Base-by-base conservation (phyloP, 2,329 filamentous ascomycete genomes). In the Exophiala oligosperma region DNA sequence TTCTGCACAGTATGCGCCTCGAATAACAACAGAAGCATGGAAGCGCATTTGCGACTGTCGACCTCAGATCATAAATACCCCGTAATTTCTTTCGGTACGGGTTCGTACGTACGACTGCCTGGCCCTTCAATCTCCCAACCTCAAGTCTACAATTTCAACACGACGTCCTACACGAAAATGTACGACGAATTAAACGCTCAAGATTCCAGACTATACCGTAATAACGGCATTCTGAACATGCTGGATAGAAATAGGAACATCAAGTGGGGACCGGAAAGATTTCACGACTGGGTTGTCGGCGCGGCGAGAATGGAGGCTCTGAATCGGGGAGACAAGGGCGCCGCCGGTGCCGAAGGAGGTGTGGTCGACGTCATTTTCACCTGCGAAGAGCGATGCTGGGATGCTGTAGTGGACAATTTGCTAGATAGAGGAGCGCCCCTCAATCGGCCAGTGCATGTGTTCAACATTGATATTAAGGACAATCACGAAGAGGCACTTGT, bases 11-110 rank as follows among this genome's bases (percentile, higher is more conserved):
- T 99, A n/a, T 99, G 94, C 76, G 94, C 94, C 6, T 96, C 92
- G 70, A 99, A 99, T 70, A 92, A 99, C 74, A 99, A 99, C 71
- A 87, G 94, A 85, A 96, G 91, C n/a, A 97, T 99, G 94, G 94
- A 97, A 81, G 93, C 93, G n/a, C 94, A 99, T 74, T 85, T 97
- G 28, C 90, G 91, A 63, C 87, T 99, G 35, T 91, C 94, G 3
- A 84, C 89, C 60, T 90, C 91, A 50, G 77, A 88, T 54, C 94
- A 92, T 49, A 78, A 87, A 49, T 97, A 94, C 70, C 94, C 94
- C n/a, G 93, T 96, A 66, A 95, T 97, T 67, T 97, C 93, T 17
- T 99, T 97, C 73, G 94, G 94, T 62, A 99, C 94, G 0, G 94
- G 94, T 55, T 96, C 92, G 17, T 86, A 96, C 17, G 94, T 99